Base-by-base conservation (phyloP, 371 early-diverging fungal species). In the Ordospora colligata region DNA sequence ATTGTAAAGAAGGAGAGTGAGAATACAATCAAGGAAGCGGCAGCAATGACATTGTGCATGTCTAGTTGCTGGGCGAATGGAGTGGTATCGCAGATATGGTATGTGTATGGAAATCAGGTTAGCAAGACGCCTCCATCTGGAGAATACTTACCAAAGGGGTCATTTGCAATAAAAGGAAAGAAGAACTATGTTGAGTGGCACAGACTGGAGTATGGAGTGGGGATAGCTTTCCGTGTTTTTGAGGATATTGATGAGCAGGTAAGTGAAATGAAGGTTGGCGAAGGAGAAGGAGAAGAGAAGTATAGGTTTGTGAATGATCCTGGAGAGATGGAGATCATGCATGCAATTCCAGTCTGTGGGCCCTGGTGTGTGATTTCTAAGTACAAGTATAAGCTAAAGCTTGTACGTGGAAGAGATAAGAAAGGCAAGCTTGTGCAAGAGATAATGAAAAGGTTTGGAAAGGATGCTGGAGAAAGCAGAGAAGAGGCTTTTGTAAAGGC, bases 61-160 rank as follows among this genome's bases (percentile, higher is more conserved):
- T 93, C 93, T 40, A 89, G 89, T 46, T 96, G 97, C 2, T 99
- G 99, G 99, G 95, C 95, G 64, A 88, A 91, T 46, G 94, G 94
- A 79, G 90, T 96, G 65, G 89, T 97, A 10, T 91, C 92, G 0
- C 88, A 89, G 25, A 95, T 97, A 0, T 99, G 90, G 86, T 98
- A 95, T 93, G 97, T 97, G 0, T 84, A 89, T 62, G 88, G 90
- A 0, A 86, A 90, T 70, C 96, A 96, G 81, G 94, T 86, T 6
- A 90, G 91, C 53, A 95, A 95, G 83, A 89, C 92, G 2, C 93
- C 96, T 11, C 94, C 95, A 0, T 90, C 93, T 1, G 98, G 98
- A 25, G 97, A 97, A 82, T 94, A 90, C 80, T 83, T 96, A 58
- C 87, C 90, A 0, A 92, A 94, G 0, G 97, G 97, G 42, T 89